A percentile compares a stretch with the other conserved stretches of the same genome.
phyloP scores from a whole-genome alignment of 495 filamentous ascomycete species.

The Achaetomiella virescens region DNA sequence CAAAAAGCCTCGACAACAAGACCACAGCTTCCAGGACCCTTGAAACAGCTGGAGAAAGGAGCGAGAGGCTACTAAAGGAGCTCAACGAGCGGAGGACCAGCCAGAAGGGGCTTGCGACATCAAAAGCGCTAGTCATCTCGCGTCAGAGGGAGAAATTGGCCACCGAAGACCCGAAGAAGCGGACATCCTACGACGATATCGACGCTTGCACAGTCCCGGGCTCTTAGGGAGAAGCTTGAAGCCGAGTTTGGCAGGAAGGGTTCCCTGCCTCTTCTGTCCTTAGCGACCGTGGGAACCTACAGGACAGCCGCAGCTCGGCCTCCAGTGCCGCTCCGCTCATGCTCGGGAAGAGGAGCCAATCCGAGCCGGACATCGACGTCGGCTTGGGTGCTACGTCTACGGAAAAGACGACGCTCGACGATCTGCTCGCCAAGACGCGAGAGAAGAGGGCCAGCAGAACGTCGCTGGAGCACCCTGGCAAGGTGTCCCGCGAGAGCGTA shows the following conservation, averaged over 20 bases:
- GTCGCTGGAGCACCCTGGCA: neutral
- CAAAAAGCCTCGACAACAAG: constrained; percentile 23
- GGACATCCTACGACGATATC: constrained; percentile 16
- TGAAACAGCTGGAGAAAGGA: constrained; percentile 19
- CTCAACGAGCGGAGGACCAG: constrained; percentile 14
- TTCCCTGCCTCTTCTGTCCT: constrained; percentile 14
- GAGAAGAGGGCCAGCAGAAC: neutral
- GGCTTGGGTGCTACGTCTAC: neutral
- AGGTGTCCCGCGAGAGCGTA: too few species aligned
- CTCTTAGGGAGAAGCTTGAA: constrained; percentile 27
- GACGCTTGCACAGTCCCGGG: constrained; percentile 22
- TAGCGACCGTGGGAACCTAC: constrained; percentile 24
- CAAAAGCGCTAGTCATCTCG: neutral
- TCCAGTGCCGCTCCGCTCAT: constrained; percentile 15
- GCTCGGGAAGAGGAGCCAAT: constrained; percentile 7
- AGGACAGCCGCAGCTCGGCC: constrained; percentile 23
- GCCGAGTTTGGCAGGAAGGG: constrained; percentile 18
- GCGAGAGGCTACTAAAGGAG: constrained; percentile 15
- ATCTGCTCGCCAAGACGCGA: neutral
- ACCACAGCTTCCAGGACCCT: constrained; percentile 16
- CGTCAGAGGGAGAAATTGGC: constrained; percentile 5
- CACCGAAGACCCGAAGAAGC: constrained; percentile 11
- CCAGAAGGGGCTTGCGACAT: constrained; percentile 7
- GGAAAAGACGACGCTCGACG: neutral
- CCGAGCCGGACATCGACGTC: neutral